Evolutionary conservation across 2,329 filamentous ascomycete species (phyloP).

Genomic region (Fusarium metavorans): DNA sequence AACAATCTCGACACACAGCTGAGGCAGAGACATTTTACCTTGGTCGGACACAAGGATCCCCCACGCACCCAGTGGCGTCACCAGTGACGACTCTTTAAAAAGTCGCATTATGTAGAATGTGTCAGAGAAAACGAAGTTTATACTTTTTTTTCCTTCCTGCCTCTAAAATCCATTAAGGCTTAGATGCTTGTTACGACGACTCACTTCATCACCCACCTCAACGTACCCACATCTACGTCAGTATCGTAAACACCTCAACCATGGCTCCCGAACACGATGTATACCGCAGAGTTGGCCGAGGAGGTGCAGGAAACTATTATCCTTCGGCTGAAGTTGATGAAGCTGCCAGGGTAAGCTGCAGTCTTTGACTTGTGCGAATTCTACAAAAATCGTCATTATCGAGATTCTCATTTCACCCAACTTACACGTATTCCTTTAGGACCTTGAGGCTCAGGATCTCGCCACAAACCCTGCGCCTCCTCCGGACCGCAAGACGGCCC

Average conservation of each 20-base stretch:
- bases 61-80: conserved; percentile 31
- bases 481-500: conserved; percentile 40
- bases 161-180: background rate
- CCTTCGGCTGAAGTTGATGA: conserved; percentile 64
- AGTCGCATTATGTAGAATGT: conserved; percentile 7
- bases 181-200: conserved; percentile 2
- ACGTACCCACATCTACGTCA: background rate
- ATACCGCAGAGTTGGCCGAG: conserved; percentile 67
- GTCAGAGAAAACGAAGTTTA: background rate
- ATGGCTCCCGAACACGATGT: conserved; percentile 53
- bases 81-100: conserved; percentile 12
- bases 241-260: conserved; percentile 1
- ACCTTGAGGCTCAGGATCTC: conserved; percentile 55
- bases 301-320: conserved; percentile 74
- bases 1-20: conserved; percentile 16
- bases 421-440: conserved; percentile 43
- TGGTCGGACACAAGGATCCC: conserved; percentile 12
- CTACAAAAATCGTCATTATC: background rate
- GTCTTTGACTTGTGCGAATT: background rate
- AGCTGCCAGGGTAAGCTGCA: conserved; percentile 47
- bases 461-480: conserved; percentile 39
- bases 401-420: background rate
- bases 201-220: background rate
- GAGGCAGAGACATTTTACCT: conserved; percentile 13
- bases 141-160: background rate